phyloP scores from a whole-genome alignment of 2,329 filamentous ascomycete genomes.

The Fusarium sterilihyphosum region DNA sequence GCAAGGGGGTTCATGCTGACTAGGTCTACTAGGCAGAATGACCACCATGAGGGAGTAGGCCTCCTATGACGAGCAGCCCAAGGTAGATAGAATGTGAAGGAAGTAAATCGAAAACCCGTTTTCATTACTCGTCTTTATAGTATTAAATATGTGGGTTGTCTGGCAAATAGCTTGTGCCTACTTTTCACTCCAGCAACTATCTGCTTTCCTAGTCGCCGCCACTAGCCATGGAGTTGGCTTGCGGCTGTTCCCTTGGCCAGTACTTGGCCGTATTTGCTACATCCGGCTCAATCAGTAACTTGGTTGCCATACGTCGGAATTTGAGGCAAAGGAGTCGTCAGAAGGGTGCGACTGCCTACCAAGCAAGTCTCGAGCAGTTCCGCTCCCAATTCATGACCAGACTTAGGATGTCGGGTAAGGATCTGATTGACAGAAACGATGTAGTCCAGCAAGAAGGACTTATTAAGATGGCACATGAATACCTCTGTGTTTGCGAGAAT shows the following conservation, averaged over 20 bases:
- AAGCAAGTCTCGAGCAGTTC: background rate
- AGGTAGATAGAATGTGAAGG: background rate
- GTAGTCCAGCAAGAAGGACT: background rate
- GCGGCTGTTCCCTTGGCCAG: background rate
- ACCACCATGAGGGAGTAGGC: background rate
- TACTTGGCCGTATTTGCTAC: background rate
- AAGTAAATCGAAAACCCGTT: background rate
- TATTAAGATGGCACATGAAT: slow-evolving; percentile 11
- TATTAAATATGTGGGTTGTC: background rate
- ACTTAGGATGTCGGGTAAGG: background rate
- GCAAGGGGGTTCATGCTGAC: background rate
- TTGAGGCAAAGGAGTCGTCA: background rate
- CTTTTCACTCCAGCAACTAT: background rate
- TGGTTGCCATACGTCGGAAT: background rate
- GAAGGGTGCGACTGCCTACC: background rate
- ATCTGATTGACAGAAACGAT: background rate
- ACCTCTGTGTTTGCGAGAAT: background rate
- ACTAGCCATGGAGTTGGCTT: background rate
- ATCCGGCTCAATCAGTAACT: background rate
- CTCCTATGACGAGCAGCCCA: background rate
- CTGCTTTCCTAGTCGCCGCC: background rate
- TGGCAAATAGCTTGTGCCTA: background rate
- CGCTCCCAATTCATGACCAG: background rate
- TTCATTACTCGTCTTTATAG: rapidly evolving
- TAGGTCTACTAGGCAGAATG: slow-evolving; percentile 2